Percentiles rank a stretch among this genome's conserved stretches.
phyloP scores from a whole-genome alignment of 371 early-diverging fungal species.

The Coemansia sp. region DNA sequence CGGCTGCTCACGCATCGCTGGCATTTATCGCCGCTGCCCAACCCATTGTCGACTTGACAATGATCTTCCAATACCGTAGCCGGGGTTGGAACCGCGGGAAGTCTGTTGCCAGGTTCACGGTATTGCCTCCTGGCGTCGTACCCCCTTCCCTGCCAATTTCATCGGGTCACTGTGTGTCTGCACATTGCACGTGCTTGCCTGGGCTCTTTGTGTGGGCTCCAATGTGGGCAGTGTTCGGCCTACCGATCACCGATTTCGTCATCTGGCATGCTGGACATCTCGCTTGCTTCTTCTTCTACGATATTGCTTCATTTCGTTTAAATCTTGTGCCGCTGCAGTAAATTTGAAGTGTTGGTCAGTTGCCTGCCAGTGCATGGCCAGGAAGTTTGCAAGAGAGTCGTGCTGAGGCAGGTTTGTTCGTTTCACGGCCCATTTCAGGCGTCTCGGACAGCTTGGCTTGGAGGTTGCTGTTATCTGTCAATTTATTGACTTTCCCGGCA shows the following conservation, averaged over 20 bases:
- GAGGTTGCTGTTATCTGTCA: too few relatives aligned
- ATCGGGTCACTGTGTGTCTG: slow-evolving; percentile 2
- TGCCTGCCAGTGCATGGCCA: not conserved
- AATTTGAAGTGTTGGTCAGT: not conserved
- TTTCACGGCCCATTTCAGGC: too few relatives aligned
- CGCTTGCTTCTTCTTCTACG: not conserved
- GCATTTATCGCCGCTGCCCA: not conserved
- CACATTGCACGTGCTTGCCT: slow-evolving; percentile 1
- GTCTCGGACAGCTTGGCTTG: too few relatives aligned
- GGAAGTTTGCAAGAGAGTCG: not conserved
- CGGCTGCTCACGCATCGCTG: not conserved
- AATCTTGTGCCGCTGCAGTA: not conserved
- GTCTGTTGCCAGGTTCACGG: not conserved
- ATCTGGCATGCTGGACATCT: not conserved
- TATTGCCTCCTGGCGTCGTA: too few relatives aligned
- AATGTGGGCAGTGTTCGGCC: slow-evolving; percentile 7
- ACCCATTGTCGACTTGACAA: not conserved
- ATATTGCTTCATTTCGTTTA: not conserved
- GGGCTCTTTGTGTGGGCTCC: not conserved
- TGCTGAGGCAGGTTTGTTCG: not conserved
- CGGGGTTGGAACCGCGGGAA: not conserved
- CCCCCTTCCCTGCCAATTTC: not conserved
- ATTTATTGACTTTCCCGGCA: too few relatives aligned
- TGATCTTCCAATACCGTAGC: not conserved
- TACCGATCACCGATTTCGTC: slow-evolving; percentile 6